Conservation (phyloP, 441 rosid genomes). For the Populus hybrid region DNA sequence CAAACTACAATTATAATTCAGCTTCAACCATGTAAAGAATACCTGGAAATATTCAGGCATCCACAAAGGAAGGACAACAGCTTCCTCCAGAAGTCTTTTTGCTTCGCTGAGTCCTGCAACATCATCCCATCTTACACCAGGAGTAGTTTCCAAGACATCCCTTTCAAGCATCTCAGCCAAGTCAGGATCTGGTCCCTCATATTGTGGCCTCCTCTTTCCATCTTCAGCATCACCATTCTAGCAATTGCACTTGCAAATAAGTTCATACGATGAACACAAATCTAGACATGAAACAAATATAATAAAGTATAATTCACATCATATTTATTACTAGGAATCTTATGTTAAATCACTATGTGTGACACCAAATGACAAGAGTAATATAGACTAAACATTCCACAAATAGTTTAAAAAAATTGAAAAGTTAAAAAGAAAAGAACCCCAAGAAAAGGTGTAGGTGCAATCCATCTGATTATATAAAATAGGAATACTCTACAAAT, state of each 20-base stretch:
- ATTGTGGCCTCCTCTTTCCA: constrained; percentile 76
- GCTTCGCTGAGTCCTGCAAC: constrained; percentile 99
- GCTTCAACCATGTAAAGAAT: constrained; percentile 20
- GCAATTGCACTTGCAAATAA: constrained; percentile 21
- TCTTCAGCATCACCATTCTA: constrained; percentile 93
- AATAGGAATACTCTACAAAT: neutral
- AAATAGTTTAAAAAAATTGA: neutral
- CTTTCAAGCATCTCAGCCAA: constrained; percentile 99
- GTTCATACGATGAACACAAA: constrained; percentile 7
- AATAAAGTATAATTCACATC: neutral
- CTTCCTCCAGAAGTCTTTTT: constrained; percentile 94
- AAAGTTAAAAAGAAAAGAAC: no score
- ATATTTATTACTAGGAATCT: neutral
- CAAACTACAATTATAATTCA: constrained; percentile 10
- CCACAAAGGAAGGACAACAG: constrained; percentile 99
- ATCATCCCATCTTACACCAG: constrained; percentile 99
- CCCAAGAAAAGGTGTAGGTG: neutral
- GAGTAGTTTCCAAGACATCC: constrained; percentile 95
- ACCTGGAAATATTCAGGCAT: constrained; percentile 99
- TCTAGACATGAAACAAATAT: neutral
- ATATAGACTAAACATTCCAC: neutral
- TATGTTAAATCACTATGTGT: neutral
- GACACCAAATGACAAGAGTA: neutral
- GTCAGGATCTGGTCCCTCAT: constrained; percentile 97
- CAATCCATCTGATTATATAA: neutral